These are phyloP conservation scores for Arctostaphylos glauca DNA, from an alignment of 148 eudicot genomes.

Conservation along the genomic window DNA sequence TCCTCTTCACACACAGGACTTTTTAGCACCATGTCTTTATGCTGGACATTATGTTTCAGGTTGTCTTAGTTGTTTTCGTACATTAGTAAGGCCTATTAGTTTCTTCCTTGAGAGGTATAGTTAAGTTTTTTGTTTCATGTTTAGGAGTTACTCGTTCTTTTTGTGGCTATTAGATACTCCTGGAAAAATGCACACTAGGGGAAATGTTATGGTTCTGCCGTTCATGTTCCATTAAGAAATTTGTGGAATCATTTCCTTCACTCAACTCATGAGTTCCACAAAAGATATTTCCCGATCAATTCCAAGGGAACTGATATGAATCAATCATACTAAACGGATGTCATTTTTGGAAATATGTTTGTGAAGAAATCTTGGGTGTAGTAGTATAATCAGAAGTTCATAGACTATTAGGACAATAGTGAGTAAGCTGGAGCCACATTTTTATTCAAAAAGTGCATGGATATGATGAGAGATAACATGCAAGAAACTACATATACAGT, in stretches of 20 bases:
- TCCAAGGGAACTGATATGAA: not conserved
- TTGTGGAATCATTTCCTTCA: not conserved
- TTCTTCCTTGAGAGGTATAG: not conserved
- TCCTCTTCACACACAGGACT: not conserved
- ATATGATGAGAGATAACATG: not conserved
- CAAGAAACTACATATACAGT: not conserved
- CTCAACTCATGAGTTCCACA: not conserved
- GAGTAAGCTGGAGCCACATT: not conserved
- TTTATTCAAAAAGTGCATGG: not conserved
- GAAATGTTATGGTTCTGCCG: not conserved
- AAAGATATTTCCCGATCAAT: not conserved
- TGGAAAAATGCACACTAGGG: not conserved
- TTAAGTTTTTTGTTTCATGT: not conserved
- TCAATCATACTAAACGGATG: not conserved
- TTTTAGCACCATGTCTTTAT: conserved; percentile 1
- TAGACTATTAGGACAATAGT: not conserved
- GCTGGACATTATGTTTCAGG: not conserved
- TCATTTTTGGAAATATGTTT: not conserved
- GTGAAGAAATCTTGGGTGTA: not conserved
- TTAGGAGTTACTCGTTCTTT: not conserved
- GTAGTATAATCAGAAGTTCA: not conserved
- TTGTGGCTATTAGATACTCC: not conserved
- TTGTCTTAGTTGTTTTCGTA: not conserved
- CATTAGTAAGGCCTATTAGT: not conserved
- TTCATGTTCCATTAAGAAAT: not conserved